Percentiles rank a stretch among this genome's conserved stretches.
phyloP scores from a whole-genome alignment of 129 eudicot genomes.

The Heracleum sosnowskyi region DNA sequence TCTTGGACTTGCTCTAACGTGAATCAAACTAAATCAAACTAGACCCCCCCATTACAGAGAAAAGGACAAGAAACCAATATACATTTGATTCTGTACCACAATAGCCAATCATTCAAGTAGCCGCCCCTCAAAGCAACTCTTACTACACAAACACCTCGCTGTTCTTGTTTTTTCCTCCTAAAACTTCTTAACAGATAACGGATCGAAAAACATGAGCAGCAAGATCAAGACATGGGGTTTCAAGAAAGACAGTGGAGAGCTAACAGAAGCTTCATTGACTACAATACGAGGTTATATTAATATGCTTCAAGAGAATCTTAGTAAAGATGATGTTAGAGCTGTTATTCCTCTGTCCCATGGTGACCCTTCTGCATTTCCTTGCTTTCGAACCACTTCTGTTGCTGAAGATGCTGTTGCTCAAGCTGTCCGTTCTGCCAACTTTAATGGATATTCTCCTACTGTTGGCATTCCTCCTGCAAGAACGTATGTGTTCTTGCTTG shows the following conservation, averaged over 20 bases:
- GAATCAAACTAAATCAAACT: too few species aligned
- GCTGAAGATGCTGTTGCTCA: slow-evolving; percentile 17
- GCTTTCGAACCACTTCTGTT: slow-evolving; percentile 11
- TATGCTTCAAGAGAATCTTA: neutral
- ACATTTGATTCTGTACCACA: too few species aligned
- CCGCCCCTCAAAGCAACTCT: neutral
- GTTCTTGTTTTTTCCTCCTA: neutral
- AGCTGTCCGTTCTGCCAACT: slow-evolving; percentile 9
- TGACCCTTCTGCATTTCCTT: slow-evolving; percentile 18
- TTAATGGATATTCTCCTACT: slow-evolving; percentile 15
- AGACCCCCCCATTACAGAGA: too few species aligned
- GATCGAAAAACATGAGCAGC: neutral
- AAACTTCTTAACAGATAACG: neutral
- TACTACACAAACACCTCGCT: neutral
- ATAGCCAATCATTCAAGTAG: neutral
- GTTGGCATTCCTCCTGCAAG: slow-evolving; percentile 17
- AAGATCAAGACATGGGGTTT: neutral
- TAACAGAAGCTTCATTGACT: neutral
- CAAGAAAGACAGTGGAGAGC: neutral
- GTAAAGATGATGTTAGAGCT: neutral
- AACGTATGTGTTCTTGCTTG: neutral
- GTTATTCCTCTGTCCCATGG: slow-evolving; percentile 5
- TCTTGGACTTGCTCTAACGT: too few species aligned
- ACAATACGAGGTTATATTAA: neutral
- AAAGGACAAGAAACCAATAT: too few species aligned